Base-by-base conservation (phyloP, 1,284 basidiomycete species). In the Ustilago sp. region DNA sequence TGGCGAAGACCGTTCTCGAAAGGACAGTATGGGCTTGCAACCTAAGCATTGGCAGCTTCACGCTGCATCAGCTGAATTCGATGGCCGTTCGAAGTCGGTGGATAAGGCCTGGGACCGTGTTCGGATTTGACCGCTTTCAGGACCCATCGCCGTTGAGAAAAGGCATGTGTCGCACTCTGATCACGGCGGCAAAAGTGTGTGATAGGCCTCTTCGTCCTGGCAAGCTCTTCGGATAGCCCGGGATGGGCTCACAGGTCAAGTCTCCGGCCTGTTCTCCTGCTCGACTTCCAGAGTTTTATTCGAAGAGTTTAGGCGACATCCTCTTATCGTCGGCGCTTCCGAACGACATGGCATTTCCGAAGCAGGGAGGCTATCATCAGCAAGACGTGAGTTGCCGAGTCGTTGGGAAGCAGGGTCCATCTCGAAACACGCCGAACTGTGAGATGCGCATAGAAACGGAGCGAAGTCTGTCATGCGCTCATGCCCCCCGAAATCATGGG, bases 101-200 rank as follows among this genome's bases (percentile, higher is more conserved):
- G 43, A 7, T 19, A 19, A 45, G 48, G 31, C 31, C 28, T 31
- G 31, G 31, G n/a, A 31, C 48, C 0, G 31, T 50, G 35, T 35
- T 53, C 17, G 15, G n/a, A 23, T 36, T 19, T 32, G 51, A 36
- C 34, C 35, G 53, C 53, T 38, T 6, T 55, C n/a, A 55, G 36
- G 53, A 41, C 41, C 41, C 55, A 47, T 41, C 51, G 51, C 48
- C 15, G 48, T 7, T 53, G 8, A 6, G 31, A 35, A 38, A 8
- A 32, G 55, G 6, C 34, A 23, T 58, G 56, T 58, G 56, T 58
- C 56, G 19, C 45, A 48, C 43, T 19, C 43, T 58, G 28, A 58
- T 58, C 56, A 48, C 13, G n/a, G 28, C 48, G 13, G 48, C 11
- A n/a, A 3, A 11, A 50, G 11, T 32, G 48, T 15, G 1, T 45